Base-by-base conservation (phyloP, 2,329 filamentous ascomycete genomes). In the Aureobasidium sp. region DNA sequence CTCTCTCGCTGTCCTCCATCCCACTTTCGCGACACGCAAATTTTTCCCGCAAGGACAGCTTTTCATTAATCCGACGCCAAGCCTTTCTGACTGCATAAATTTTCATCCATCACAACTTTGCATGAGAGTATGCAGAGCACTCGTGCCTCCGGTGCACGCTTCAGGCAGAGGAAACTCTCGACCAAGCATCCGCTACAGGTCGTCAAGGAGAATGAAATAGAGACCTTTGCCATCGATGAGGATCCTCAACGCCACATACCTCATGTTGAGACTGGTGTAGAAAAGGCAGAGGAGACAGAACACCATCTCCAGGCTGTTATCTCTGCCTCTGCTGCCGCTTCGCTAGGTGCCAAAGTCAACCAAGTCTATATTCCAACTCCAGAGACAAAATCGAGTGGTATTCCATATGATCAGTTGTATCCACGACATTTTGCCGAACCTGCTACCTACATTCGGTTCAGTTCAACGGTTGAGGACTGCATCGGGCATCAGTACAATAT, bases 281-380 rank as follows among this genome's bases (percentile, higher is more conserved):
- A 99, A 78, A 92, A 96, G 75, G 90, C 87, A 67, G 94, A 99
- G 79, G 92, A 97, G 85, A 93, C 93, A 80, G 92, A 97, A 87
- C 91, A 91, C 79, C 92, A 97, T 87, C 81, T 97, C 68, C 92
- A 97, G 79, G 90, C 88, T 65, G 91, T 92, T 67, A 87, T 88
- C 68, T 86, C 84, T 69, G 84, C 84, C 58, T 79, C 80, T 48
- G 80, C 81, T 68, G 76, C 76, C 29, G 74, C 75, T 46, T 79
- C 79, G 47, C 79, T 83, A 61, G 83, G 82, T 65, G 82, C 82
- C 61, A 85, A 85, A 75, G 78, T 83, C 67, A 80, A 82, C 65
- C 82, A 85, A 68, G 82, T 84, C 64, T 85, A 85, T 73, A 88
- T 88, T 67, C 86, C 86, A 39, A 88, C 85, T 47, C 86, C 85